Conservation (phyloP, 2,329 filamentous ascomycete species). For the Colletotrichum sojae region DNA sequence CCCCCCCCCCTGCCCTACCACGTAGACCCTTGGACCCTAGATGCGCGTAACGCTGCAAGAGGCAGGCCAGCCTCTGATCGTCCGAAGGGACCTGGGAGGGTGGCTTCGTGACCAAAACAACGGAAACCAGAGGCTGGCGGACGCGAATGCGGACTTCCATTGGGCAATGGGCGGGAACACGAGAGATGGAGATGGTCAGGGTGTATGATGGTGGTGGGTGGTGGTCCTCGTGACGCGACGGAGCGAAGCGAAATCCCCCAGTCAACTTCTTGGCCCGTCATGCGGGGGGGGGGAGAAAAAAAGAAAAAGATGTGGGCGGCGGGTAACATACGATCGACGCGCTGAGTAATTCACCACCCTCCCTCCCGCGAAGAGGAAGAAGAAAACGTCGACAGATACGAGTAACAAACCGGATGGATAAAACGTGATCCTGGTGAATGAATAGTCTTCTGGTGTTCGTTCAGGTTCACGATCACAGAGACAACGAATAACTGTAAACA, state of each 20-base stretch:
- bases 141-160: constrained; percentile 20
- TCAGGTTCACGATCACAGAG: too few species aligned
- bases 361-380: constrained; percentile 2
- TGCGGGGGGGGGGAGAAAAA: background rate
- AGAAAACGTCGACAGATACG: constrained; percentile 15
- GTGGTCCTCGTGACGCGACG: constrained; percentile 17
- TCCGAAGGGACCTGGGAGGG: too few species aligned
- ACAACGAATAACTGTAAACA: too few species aligned
- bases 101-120: background rate
- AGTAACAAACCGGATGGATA: background rate
- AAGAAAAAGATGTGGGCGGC: background rate
- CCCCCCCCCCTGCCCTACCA: background rate
- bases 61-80: background rate
- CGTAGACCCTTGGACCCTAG: constrained; percentile 32
- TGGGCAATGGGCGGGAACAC: constrained; percentile 23
- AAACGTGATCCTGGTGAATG: background rate
- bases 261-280: constrained; percentile 28
- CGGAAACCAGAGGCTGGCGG: background rate
- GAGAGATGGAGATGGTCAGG: constrained; percentile 20
- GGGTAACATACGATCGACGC: constrained; percentile 17
- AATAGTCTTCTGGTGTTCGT: too few species aligned
- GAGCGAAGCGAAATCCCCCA: constrained; percentile 13
- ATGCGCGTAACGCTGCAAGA: constrained; percentile 1
- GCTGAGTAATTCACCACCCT: constrained; percentile 12
- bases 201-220: background rate